Percentiles rank a stretch among this genome's conserved stretches.
Evolutionary conservation across 2,329 filamentous ascomycete species (phyloP).

Genomic region (Ophiosphaerella korrae): DNA sequence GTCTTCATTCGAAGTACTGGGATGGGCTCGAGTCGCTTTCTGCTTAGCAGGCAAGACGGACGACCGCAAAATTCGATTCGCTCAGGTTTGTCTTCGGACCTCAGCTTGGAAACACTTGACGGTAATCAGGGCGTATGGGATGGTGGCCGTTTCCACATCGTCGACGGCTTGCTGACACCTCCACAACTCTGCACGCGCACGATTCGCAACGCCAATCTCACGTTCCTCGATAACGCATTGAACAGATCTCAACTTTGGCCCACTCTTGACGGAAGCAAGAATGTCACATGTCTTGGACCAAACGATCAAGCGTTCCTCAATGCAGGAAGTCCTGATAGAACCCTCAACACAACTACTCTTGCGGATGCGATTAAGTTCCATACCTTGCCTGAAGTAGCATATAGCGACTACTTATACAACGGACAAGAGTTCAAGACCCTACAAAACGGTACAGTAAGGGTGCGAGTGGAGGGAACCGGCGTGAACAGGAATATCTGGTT

Average conservation of each 20-base stretch:
- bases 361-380: conserved; percentile 18
- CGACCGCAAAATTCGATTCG: conserved; percentile 8
- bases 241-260: conserved; percentile 22
- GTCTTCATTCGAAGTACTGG: conserved; percentile 22
- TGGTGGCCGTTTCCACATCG: conserved; percentile 26
- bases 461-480: conserved; percentile 18
- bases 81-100: conserved; percentile 22
- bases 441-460: conserved; percentile 22
- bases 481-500: conserved; percentile 21
- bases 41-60: conserved; percentile 13
- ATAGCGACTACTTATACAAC: conserved; percentile 24
- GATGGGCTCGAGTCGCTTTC: conserved; percentile 12
- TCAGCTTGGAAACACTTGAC: conserved; percentile 16
- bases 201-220: conserved; percentile 19
- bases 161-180: conserved; percentile 22
- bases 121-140: conserved; percentile 19
- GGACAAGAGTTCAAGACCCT: conserved; percentile 25
- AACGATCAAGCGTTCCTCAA: conserved; percentile 20
- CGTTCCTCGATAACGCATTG: conserved; percentile 19
- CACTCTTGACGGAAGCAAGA: conserved; percentile 19
- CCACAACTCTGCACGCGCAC: conserved; percentile 18
- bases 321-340: conserved; percentile 16
- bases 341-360: conserved; percentile 13
- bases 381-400: conserved; percentile 21
- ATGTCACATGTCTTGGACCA: conserved; percentile 26